phyloP scores from a whole-genome alignment of 1,284 basidiomycete genomes.

The Ustilago lituana region DNA sequence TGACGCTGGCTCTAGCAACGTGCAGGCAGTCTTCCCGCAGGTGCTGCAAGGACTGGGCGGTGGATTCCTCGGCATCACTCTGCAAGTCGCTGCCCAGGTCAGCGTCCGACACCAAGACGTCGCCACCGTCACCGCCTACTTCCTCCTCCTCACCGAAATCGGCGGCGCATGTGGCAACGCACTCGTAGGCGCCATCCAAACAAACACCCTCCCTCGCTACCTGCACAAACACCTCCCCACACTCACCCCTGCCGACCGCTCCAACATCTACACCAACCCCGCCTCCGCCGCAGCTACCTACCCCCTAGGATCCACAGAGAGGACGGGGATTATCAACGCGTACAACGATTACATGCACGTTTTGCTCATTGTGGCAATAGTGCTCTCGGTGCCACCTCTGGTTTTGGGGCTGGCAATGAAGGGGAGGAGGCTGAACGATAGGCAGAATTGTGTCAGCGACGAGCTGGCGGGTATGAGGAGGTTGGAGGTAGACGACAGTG shows the following conservation, averaged over 20 bases:
- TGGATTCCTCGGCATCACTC: constrained; percentile 60
- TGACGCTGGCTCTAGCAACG: constrained; percentile 41
- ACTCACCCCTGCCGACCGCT: constrained; percentile 26
- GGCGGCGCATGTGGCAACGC: constrained; percentile 62
- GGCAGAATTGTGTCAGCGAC: constrained; percentile 64
- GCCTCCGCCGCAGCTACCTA: constrained; percentile 12
- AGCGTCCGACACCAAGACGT: constrained; percentile 66
- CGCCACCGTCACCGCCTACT: constrained; percentile 65
- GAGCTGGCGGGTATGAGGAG: constrained; percentile 58
- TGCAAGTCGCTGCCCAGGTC: constrained; percentile 63
- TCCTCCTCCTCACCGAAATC: constrained; percentile 61
- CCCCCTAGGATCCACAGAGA: constrained; percentile 48
- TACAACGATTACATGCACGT: constrained; percentile 61
- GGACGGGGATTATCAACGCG: constrained; percentile 52
- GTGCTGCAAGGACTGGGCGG: constrained; percentile 65
- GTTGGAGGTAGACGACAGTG: constrained; percentile 9
- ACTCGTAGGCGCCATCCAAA: constrained; percentile 57
- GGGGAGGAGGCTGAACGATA: constrained; percentile 56
- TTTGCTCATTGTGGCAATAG: constrained; percentile 57
- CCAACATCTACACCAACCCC: constrained; percentile 32
- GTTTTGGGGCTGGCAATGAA: constrained; percentile 49
- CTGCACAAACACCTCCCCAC: constrained; percentile 45
- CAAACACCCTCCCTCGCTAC: constrained; percentile 45
- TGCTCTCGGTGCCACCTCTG: constrained; percentile 55
- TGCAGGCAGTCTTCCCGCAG: constrained; percentile 64